phyloP scores from a whole-genome alignment of 306 rosid genomes.

The Styphnolobium japonicum region DNA sequence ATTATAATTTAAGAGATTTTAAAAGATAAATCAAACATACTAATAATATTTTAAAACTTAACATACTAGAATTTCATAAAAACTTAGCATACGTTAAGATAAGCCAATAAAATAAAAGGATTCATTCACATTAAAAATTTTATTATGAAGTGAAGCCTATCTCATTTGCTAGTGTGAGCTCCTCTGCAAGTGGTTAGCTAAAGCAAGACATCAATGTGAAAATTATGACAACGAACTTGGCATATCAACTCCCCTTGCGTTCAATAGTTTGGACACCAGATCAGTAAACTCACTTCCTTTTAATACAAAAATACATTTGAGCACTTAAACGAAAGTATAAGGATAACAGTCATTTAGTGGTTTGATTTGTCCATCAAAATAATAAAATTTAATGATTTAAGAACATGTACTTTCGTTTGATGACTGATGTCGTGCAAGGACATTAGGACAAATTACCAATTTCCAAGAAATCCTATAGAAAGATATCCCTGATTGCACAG shows the following conservation, averaged over 20 bases:
- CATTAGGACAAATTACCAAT: constrained; percentile 14
- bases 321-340: not conserved
- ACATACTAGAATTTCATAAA: not conserved
- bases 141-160: not conserved
- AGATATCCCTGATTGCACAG: not conserved
- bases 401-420: not conserved
- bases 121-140: not conserved
- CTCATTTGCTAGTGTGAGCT: not conserved
- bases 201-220: not conserved
- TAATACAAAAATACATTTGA: not conserved
- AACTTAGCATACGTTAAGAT: not conserved
- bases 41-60: no score
- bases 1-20: no score
- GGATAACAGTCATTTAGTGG: not conserved
- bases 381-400: not conserved
- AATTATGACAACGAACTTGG: not conserved
- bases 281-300: not conserved
- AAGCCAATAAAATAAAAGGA: not conserved
- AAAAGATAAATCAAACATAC: no score
- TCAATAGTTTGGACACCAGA: not conserved
- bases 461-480: constrained; percentile 10
- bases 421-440: constrained; percentile 9
- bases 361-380: not conserved
- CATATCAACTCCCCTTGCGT: not conserved
- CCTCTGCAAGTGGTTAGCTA: no score